These are phyloP conservation scores for Sporobolomyces phaffii DNA, from an alignment of 768 basidiomycete genomes.

Conservation along the genomic window DNA sequence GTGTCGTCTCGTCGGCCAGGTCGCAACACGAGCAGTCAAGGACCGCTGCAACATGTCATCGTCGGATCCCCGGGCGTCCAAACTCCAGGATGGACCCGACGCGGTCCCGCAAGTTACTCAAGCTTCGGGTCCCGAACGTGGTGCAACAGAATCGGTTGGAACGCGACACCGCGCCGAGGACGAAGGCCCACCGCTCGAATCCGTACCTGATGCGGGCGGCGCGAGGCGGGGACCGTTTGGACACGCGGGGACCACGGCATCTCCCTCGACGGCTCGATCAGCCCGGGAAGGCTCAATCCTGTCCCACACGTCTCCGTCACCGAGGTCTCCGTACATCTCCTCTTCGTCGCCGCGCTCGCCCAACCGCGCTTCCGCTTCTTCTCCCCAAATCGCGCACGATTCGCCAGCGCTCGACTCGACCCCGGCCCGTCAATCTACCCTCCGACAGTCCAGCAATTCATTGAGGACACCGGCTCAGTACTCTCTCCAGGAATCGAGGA, in stretches of 20 bases:
- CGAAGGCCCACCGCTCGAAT: background rate
- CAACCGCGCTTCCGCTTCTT: background rate
- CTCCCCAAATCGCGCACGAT: background rate
- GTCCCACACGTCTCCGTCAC: background rate
- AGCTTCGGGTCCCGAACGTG: slow-evolving; percentile 5
- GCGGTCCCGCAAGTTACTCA: no score
- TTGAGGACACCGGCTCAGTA: background rate
- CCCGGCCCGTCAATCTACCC: background rate
- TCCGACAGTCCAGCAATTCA: background rate
- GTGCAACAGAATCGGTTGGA: background rate
- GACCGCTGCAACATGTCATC: no score
- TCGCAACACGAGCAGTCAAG: no score
- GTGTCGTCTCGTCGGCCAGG: no score
- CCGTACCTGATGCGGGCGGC: background rate
- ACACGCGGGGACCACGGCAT: background rate
- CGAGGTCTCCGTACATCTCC: background rate
- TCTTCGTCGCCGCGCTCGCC: background rate
- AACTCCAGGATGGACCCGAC: no score
- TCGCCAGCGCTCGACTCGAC: background rate
- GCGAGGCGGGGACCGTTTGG: background rate
- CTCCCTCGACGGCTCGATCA: no score
- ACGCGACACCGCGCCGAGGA: background rate
- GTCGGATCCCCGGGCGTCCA: no score
- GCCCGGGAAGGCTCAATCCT: no score
- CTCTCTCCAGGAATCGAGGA: background rate